phyloP scores from a whole-genome alignment of 1,284 basidiomycete genomes.

The Cryptococcus sp. region DNA sequence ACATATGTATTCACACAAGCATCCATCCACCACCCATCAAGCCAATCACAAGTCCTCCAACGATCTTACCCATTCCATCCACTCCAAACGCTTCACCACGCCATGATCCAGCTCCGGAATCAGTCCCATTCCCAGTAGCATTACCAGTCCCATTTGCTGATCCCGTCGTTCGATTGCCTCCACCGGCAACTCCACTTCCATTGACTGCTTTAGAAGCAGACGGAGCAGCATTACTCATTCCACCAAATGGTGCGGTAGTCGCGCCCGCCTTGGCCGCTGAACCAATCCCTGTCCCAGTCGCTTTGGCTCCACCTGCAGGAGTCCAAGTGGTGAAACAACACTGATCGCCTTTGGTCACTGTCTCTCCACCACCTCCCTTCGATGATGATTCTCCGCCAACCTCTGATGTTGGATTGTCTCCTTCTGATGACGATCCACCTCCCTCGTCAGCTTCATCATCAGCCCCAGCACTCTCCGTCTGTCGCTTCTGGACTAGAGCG shows the following conservation, averaged over 20 bases:
- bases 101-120: no score
- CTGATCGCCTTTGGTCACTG: slow-evolving; percentile 23
- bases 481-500: not conserved
- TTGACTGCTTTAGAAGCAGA: not conserved
- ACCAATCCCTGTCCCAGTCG: not conserved
- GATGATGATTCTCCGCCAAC: not conserved
- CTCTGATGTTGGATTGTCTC: not conserved
- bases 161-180: not conserved
- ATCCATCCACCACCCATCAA: no score
- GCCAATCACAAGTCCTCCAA: no score
- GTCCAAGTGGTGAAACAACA: slow-evolving; percentile 38
- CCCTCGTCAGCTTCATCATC: not conserved
- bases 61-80: no score
- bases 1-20: no score
- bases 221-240: not conserved
- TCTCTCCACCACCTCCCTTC: slow-evolving; percentile 9
- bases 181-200: not conserved
- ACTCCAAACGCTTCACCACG: no score
- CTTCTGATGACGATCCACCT: not conserved
- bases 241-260: not conserved
- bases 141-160: not conserved
- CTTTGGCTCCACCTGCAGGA: slow-evolving; percentile 13
- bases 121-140: not conserved
- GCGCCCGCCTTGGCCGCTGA: not conserved
- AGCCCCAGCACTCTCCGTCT: not conserved